Base-by-base conservation (phyloP, 1,139 yeast genomes). In the Zygosaccharomyces sapae region DNA sequence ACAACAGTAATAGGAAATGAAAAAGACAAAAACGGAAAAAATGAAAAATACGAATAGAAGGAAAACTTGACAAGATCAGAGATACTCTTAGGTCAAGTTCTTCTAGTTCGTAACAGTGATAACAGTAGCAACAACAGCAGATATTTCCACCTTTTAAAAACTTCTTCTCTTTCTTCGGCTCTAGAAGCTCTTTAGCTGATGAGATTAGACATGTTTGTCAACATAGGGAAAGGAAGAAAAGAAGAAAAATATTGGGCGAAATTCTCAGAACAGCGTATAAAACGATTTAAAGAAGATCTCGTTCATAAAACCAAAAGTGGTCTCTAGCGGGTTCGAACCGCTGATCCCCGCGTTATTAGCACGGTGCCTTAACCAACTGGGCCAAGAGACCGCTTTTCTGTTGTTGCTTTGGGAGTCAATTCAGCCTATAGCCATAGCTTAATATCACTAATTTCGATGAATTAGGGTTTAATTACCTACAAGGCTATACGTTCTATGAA, bases 271-370 rank as follows among this genome's bases (percentile, higher is more conserved):
- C 3, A 2, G 18, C 37, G 37, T 33, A 0, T 7, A 6, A 16
- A 33, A 20, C 18, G 37, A 33, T 5, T 12, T 9, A 2, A 24
- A 24, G 4, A 2, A 16, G 1, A 33, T 20, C 3, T 10, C n/a
- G n/a, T n/a, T n/a, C n/a, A n/a, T 1, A 12, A 7, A 3, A 12
- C 4, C 43, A 38, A 50, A 49, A 35, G 16, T 52, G 55, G 47
- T 52, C 50, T 48, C 57, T 54, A 54, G 57, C 57, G 57, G 57
- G 57, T 53, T 54, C 57, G 57, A 54, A 54, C 57, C 57, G 57
- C 57, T 54, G 57, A 54, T 54, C 57, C 55, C 55, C 52, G 57
- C 57, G 57, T 54, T 54, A 54, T 54, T 54, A 54, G 57, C 57
- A 54, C 57, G 52, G 54, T 52, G 57, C 57, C 57, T 54, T 54